Percentiles rank a stretch among this genome's conserved stretches.
Conservation (phyloP, 352 stramenopile genomes). For the Globisporangium lucens region DNA sequence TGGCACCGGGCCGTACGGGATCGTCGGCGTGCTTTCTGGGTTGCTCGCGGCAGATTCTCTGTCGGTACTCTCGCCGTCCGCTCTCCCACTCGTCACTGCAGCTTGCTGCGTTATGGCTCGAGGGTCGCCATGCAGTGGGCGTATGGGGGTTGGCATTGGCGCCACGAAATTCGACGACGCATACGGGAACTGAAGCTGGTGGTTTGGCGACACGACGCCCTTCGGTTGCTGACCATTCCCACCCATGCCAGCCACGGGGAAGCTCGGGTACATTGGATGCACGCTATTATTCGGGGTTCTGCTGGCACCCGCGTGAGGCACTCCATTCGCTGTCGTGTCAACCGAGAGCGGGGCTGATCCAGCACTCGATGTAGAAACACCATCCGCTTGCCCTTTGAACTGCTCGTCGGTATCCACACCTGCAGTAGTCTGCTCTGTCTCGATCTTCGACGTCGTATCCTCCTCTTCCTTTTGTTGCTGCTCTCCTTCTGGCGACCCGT, state of each 20-base stretch:
- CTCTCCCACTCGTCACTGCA: not conserved
- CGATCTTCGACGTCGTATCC: not conserved
- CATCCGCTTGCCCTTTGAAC: not conserved
- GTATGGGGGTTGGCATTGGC: conserved; percentile 70
- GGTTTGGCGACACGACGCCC: conserved; percentile 8
- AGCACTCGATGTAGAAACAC: not conserved
- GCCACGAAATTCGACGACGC: conserved; percentile 62
- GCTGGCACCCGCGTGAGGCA: not conserved
- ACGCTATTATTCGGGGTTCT: conserved; percentile 3
- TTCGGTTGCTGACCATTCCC: conserved; percentile 2
- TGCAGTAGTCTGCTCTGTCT: not conserved
- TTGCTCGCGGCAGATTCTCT: not conserved
- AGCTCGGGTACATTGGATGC: conserved; percentile 21
- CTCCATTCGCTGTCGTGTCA: conserved; percentile 8
- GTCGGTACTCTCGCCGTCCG: not conserved
- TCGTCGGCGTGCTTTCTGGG: not conserved
- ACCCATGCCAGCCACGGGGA: conserved; percentile 5
- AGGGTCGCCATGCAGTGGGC: conserved; percentile 63
- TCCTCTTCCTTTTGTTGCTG: not conserved
- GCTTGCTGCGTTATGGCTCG: conserved; percentile 28
- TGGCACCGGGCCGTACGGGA: conserved; percentile 25
- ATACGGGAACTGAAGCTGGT: conserved; percentile 52
- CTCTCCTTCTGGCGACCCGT: not conserved
- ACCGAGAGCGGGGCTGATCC: not conserved
- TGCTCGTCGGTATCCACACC: not conserved